phyloP scores from a whole-genome alignment of 768 basidiomycete species.

The Pulveroboletus sp. region DNA sequence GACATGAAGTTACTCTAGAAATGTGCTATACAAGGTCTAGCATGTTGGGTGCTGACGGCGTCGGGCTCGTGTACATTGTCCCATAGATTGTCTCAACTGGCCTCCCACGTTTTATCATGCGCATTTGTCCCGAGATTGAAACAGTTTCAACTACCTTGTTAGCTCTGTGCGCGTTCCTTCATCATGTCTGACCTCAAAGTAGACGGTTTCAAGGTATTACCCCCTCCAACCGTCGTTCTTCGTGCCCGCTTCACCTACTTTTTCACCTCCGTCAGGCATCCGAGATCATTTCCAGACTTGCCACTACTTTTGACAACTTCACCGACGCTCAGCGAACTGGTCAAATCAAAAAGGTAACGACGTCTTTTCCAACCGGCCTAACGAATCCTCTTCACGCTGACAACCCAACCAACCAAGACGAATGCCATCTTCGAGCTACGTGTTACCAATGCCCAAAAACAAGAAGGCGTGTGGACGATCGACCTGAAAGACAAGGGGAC shows the following conservation, averaged over 20 bases:
- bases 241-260: neutral
- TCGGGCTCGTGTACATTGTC: too few species aligned
- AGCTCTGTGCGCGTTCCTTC: neutral
- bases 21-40: neutral
- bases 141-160: neutral
- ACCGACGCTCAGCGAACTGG: constrained; percentile 59
- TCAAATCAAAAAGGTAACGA: constrained; percentile 65
- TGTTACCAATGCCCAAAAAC: constrained; percentile 66
- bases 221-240: neutral
- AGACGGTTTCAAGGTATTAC: constrained; percentile 63
- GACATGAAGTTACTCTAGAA: constrained; percentile 12
- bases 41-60: too few species aligned
- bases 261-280: constrained; percentile 47
- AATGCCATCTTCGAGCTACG: constrained; percentile 86
- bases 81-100: neutral
- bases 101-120: constrained; percentile 2
- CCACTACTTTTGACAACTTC: constrained; percentile 46
- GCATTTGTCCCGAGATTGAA: neutral
- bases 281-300: constrained; percentile 53
- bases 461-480: constrained; percentile 82
- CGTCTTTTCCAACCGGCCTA: neutral
- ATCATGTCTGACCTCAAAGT: constrained; percentile 71
- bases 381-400: neutral
- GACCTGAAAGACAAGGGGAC: constrained; percentile 84
- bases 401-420: constrained; percentile 37